These are phyloP conservation scores for Aureobasidium sp. DNA, from an alignment of 2,329 filamentous ascomycete genomes.

Conservation along the genomic window DNA sequence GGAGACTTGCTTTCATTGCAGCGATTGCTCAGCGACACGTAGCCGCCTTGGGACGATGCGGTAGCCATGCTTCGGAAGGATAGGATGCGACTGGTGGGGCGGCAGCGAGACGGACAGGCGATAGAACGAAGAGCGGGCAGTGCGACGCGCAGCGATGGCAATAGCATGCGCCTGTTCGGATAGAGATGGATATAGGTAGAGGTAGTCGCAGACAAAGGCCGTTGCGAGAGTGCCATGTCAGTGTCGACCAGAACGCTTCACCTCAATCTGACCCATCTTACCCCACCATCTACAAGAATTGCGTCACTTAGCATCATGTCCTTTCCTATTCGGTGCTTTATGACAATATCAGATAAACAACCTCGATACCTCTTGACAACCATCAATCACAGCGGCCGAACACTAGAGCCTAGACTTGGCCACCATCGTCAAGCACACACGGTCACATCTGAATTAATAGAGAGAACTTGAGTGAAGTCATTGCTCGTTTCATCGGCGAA, in stretches of 20 bases:
- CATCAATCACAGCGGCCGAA: too few relatives aligned
- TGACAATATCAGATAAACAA: too few relatives aligned
- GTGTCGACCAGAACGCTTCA: too few relatives aligned
- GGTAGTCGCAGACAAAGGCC: too few relatives aligned
- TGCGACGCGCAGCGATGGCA: slow-evolving; percentile 1
- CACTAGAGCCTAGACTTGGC: too few relatives aligned
- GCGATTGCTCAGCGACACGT: slow-evolving; percentile 39
- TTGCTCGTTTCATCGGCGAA: slow-evolving; percentile 13
- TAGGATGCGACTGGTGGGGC: neutral
- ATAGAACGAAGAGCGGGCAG: neutral
- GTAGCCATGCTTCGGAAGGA: neutral
- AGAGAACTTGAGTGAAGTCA: neutral
- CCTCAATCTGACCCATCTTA: neutral
- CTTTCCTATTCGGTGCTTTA: too few relatives aligned
- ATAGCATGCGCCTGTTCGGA: slow-evolving; percentile 13
- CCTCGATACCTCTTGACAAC: too few relatives aligned
- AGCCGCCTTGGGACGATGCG: slow-evolving; percentile 3
- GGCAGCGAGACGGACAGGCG: neutral
- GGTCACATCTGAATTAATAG: too few relatives aligned
- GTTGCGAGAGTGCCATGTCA: too few relatives aligned
- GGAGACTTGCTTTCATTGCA: slow-evolving; percentile 57
- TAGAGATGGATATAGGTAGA: too few relatives aligned
- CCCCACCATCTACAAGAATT: slow-evolving; percentile 3
- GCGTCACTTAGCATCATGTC: too few relatives aligned
- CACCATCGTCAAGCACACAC: neutral